Evolutionary conservation across 1,284 basidiomycete species (phyloP), one percentile per base, ranked within the genome.

Genomic region (Golubevia pallescens): DNA sequence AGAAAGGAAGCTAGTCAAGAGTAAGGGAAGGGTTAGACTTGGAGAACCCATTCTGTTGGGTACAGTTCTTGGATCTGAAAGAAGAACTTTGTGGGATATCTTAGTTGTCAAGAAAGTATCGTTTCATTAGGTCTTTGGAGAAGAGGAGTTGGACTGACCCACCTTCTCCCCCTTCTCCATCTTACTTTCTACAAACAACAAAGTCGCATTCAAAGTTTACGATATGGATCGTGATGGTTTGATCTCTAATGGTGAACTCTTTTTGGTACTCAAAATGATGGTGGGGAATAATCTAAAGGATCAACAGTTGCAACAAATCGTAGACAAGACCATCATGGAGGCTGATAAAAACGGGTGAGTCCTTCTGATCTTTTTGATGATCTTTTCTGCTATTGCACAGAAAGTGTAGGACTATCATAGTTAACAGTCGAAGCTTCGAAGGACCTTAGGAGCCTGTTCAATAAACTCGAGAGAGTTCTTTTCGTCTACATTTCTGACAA

Each of bases 311-410:
- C 97, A 99, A 86, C 96, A 99, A 87, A 99, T 99, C 74, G 97
- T 99, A 8, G 97, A 99, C 87, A 99, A 99, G 89, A 99, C 96
- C 16, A 99, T 99, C 86, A 96, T 99, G 94, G 96, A 99, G 87
- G 96, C 95, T 16, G 96, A 99, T 86, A 93, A 94, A 86, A 94
- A 99, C 83, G 94, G 89, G 87, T 88, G 66, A 71, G 87, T 67
- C 21, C 14, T 48, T 34, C 3, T 13, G 52, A 28, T 4, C 21
- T 24, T 6, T 53, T 20, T 14, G 6, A 14, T n/a, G 24, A 20
- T 38, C n/a, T 4, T 38, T 53, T 54, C 23, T 13, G 1, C 8
- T 0, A 24, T 28, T 58, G 32, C 8, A 28, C 20, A 23, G 19
- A n/a, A n/a, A n/a, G n/a, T n/a, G n/a, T n/a, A n/a, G n/a, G n/a